Base-by-base conservation (phyloP, 352 stramenopile species). In the Globisporangium nodosum region DNA sequence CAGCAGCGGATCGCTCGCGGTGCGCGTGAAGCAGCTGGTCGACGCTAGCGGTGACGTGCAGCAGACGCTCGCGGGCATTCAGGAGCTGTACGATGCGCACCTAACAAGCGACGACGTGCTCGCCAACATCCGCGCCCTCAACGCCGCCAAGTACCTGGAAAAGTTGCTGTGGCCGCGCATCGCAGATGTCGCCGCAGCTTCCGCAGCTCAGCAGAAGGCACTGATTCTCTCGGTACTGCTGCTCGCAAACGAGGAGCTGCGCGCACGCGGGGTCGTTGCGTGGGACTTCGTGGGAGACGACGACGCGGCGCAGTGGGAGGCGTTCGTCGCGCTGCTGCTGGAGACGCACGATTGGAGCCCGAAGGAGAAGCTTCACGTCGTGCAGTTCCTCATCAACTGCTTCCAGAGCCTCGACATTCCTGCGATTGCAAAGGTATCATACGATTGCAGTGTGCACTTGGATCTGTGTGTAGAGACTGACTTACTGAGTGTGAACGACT, bases 361-460 rank as follows among this genome's bases (percentile, higher is more conserved):
- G 15, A 68, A 68, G 42, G 81, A 93, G 58, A 74, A 79, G 51
- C 74, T 66, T 11, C 61, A 66, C 31, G 55, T 93, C 4, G 65
- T 76, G 15, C 79, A 87, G 45, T 89, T 92, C 54, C 64, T 92
- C 12, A 72, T 76, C 31, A 54, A 69, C 31, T 82, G 76, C 65
- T 90, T 85, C 54, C 69, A 74, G 40, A 80, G 70, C 45, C 64
- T 90, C 3, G 78, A 92, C 0, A 60, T 88, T n/a, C 54, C 63
- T 30, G 61, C 67, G 4, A 66, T 92, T 24, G 77, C 77, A 24
- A 65, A 68, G 54, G 64, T 70, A 52, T 13, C 8, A n/a, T 50
- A 15, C 40, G 16, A 13, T 18, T 59, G 21, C n/a, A 21, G n/a
- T 53, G 20, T 20, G 16, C 7, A 0, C 9, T 18, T 9, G 7